Conservation (phyloP, 148 eudicot species). For the Salicornia ramosissima region DNA sequence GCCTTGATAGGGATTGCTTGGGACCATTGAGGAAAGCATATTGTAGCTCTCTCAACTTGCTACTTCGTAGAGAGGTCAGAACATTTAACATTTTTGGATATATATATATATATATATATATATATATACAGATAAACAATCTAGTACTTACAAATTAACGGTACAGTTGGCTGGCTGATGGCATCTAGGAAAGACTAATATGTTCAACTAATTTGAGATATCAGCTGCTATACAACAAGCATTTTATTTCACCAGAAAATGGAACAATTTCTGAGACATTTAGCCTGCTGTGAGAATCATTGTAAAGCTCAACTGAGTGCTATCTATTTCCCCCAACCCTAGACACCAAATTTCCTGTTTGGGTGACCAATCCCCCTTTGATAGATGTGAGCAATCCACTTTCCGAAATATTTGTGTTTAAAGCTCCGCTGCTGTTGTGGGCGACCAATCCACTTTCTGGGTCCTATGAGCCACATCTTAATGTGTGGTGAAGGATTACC, state of each 20-base stretch:
- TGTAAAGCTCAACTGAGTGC: not conserved
- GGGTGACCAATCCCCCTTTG: too few relatives aligned
- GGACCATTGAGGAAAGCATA: constrained; percentile 85
- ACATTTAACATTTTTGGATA: constrained; percentile 8
- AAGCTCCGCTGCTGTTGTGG: too few relatives aligned
- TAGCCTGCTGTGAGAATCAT: not conserved
- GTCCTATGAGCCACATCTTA: too few relatives aligned
- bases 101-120: not conserved
- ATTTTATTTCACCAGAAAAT: too few relatives aligned
- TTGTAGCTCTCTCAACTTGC: constrained; percentile 85
- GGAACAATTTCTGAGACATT: too few relatives aligned
- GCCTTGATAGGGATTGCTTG: constrained; percentile 78
- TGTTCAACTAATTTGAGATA: not conserved
- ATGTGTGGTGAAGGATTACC: too few relatives aligned
- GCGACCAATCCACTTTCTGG: too few relatives aligned
- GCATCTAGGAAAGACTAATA: not conserved
- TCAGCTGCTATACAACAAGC: not conserved
- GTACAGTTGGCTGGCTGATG: not conserved
- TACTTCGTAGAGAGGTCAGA: constrained; percentile 85
- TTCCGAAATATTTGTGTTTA: too few relatives aligned
- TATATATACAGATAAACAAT: not conserved
- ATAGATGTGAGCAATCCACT: too few relatives aligned
- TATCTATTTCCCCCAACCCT: not conserved
- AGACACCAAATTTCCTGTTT: not conserved
- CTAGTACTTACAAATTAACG: not conserved